Base-by-base conservation (phyloP, 345 rosid genomes). In the Ceriops zippeliana region DNA sequence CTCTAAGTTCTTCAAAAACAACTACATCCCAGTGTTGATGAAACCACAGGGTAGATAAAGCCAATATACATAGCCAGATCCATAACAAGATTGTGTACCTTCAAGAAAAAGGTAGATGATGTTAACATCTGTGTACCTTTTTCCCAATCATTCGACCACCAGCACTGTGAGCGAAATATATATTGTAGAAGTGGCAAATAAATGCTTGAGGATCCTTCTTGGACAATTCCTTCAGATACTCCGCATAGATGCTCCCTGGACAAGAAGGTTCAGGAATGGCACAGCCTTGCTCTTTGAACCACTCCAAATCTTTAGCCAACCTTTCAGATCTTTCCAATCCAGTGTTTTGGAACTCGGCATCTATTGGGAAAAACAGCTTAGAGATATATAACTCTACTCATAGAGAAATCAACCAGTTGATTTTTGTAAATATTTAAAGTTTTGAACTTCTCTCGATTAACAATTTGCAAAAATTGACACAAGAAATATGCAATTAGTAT, bases 71-170 rank as follows among this genome's bases (percentile, higher is more conserved):
- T 22, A 7, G 26, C 11, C 26, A 6, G 6, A 53, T 53, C 13
- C 58, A n/a, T 22, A 53, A n/a, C 7, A n/a, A 1, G 58, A n/a
- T 30, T 42, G 27, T 37, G 38, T 35, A 64, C 37, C 31, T 7
- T 17, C 22, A 34, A 21, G 24, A 5, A 52, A 27, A n/a, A 37
- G 6, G 37, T 10, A 19, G 4, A 22, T 13, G 10, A 53, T 38
- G 49, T 34, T 27, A 42, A 65, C 20, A 24, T 53, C 62, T 22
- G 68, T 31, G 32, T 85, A 93, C 98, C 91, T 88, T 93, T 79
- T 76, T 89, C 67, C 96, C 98, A 73, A 93, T 93, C 96, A 93
- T 91, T 62, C 93, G 87, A 46, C 98, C 98, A 70, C 97, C 98
- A 54, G 98, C 98, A 54, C 87, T 76, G 74, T 91, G 97, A 9